These are phyloP conservation scores for Byssoonygena ceratinophila DNA, from an alignment of 2,329 filamentous ascomycete species.

Conservation along the genomic window DNA sequence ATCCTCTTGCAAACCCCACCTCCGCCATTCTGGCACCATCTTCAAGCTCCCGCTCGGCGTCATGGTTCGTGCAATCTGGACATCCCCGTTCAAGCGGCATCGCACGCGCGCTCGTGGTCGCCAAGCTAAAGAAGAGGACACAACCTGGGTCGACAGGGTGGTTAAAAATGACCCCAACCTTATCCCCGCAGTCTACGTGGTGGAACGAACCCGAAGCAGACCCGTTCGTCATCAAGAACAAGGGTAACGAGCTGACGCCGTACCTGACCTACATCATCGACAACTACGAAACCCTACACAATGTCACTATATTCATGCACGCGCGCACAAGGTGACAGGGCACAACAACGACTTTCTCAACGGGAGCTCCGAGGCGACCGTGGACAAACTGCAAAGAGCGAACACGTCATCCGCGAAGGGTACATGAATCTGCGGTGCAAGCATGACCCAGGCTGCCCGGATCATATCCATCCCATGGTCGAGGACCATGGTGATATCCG, in stretches of 20 bases:
- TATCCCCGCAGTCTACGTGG: conserved; percentile 41
- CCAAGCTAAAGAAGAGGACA: conserved; percentile 43
- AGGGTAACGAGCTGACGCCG: conserved; percentile 52
- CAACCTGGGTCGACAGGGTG: conserved; percentile 43
- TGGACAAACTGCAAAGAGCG: conserved; percentile 43
- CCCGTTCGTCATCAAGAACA: conserved; percentile 47
- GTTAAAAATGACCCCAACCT: conserved; percentile 40
- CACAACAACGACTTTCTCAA: conserved; percentile 49
- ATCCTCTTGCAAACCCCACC: neutral
- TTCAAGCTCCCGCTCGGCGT: neutral
- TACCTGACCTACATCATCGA: conserved; percentile 56
- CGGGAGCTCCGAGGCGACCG: conserved; percentile 41
- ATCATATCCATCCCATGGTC: conserved; percentile 44
- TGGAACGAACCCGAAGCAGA: conserved; percentile 42
- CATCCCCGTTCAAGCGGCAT: conserved; percentile 31
- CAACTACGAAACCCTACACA: conserved; percentile 49
- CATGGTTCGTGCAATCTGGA: neutral
- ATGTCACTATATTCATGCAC: conserved; percentile 52
- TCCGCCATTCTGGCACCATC: too few relatives aligned
- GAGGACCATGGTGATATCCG: conserved; percentile 29
- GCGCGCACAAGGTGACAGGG: conserved; percentile 47
- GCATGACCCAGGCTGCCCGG: conserved; percentile 49
- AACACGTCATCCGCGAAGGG: conserved; percentile 43
- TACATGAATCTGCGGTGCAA: conserved; percentile 53
- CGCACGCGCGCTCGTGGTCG: conserved; percentile 46